phyloP scores from a whole-genome alignment of 371 early-diverging fungal species.

The Zopfochytrium polystomum region DNA sequence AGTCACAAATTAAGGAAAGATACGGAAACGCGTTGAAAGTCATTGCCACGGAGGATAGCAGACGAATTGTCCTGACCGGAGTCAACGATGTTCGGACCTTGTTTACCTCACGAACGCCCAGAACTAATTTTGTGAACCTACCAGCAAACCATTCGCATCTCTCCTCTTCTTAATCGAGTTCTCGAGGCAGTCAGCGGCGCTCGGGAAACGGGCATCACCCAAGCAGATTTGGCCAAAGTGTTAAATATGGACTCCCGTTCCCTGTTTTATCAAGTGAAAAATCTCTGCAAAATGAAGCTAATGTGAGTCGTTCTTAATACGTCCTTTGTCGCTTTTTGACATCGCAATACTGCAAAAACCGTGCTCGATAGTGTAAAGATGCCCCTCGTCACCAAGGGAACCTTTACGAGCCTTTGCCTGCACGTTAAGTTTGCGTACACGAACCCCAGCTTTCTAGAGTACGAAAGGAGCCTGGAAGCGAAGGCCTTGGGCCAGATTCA shows the following conservation, averaged over 20 bases:
- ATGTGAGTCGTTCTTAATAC: constrained; percentile 40
- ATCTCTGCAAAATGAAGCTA: constrained; percentile 42
- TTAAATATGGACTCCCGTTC: constrained; percentile 57
- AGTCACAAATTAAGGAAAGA: constrained; percentile 7
- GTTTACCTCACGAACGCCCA: not conserved
- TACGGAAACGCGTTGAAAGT: constrained; percentile 21
- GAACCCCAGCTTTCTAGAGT: constrained; percentile 14
- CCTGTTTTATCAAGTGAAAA: constrained; percentile 61
- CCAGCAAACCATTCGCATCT: constrained; percentile 5
- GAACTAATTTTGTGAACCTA: not conserved
- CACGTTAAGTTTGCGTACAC: constrained; percentile 30
- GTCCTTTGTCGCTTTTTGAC: constrained; percentile 13
- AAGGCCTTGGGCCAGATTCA: constrained; percentile 13
- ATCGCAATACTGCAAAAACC: constrained; percentile 12
- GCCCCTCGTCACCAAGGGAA: constrained; percentile 33
- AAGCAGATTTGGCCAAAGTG: constrained; percentile 48
- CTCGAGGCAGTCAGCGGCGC: constrained; percentile 43
- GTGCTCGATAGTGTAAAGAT: constrained; percentile 31
- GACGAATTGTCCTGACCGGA: constrained; percentile 15
- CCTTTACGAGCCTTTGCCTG: constrained; percentile 39
- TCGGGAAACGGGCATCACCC: constrained; percentile 56
- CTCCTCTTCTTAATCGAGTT: constrained; percentile 7
- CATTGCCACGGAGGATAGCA: constrained; percentile 18
- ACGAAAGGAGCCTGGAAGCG: constrained; percentile 10
- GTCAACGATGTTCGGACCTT: constrained; percentile 11